phyloP scores from a whole-genome alignment of 768 basidiomycete genomes.

The Stropharia rugosoannulata region DNA sequence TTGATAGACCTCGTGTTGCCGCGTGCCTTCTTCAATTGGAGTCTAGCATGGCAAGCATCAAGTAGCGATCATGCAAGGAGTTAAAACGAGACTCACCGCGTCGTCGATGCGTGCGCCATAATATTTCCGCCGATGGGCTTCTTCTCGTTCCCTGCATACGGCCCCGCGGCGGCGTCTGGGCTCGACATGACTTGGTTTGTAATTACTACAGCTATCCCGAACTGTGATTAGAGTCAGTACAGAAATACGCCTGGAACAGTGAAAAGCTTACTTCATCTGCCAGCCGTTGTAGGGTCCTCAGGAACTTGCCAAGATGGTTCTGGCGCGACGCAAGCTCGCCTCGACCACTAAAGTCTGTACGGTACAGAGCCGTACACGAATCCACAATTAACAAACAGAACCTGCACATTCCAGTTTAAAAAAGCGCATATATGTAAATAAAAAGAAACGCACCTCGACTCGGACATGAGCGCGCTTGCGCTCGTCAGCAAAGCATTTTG shows the following conservation, averaged over 20 bases:
- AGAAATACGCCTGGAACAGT: slow-evolving; percentile 1
- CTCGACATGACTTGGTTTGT: slow-evolving; percentile 99
- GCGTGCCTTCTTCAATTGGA: slow-evolving; percentile 91
- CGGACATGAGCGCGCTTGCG: slow-evolving; percentile 98
- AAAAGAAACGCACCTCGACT: slow-evolving; percentile 71
- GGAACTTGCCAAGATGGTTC: slow-evolving; percentile 93
- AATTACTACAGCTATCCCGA: slow-evolving; percentile 95
- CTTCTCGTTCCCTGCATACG: slow-evolving; percentile 88
- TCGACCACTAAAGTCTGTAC: slow-evolving; percentile 93
- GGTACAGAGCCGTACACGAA: slow-evolving; percentile 92
- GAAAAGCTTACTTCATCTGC: slow-evolving; percentile 81
- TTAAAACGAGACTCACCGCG: slow-evolving; percentile 54
- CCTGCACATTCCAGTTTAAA: slow-evolving; percentile 39
- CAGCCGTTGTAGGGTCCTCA: slow-evolving; percentile 87
- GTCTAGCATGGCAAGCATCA: slow-evolving; percentile 34
- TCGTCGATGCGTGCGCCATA: slow-evolving; percentile 98
- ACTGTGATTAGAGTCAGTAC: slow-evolving; percentile 47
- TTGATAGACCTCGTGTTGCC: slow-evolving; percentile 93
- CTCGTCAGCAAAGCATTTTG: slow-evolving; percentile 86
- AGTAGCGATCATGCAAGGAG: slow-evolving; percentile 2
- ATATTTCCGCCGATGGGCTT: slow-evolving; percentile 99
- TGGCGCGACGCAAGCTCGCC: slow-evolving; percentile 95
- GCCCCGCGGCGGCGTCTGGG: slow-evolving; percentile 90
- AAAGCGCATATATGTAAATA: neutral
- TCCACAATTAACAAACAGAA: slow-evolving; percentile 97